phyloP scores from a whole-genome alignment of 305 asterid species.

The Fraxinus dipetala region DNA sequence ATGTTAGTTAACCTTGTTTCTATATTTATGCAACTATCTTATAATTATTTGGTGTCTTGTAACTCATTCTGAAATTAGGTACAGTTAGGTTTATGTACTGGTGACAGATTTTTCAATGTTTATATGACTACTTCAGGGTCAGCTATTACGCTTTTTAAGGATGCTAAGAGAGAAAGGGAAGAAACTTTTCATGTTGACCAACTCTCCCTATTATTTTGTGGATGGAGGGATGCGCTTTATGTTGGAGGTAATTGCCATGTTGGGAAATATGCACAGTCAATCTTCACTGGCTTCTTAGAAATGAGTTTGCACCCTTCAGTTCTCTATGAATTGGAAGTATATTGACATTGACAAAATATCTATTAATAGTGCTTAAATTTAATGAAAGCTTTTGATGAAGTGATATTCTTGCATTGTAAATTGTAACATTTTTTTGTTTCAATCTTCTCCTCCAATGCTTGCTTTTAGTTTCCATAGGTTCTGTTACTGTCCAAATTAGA shows the following conservation, averaged over 20 bases:
- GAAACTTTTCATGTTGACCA: constrained; percentile 88
- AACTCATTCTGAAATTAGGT: constrained; percentile 11
- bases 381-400: not conserved
- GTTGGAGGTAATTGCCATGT: constrained; percentile 64
- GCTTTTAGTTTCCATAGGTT: not conserved
- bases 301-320: not conserved
- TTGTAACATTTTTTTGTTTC: not conserved
- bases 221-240: constrained; percentile 95
- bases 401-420: not conserved
- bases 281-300: constrained; percentile 15
- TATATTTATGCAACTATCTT: constrained; percentile 4
- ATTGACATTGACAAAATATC: not conserved
- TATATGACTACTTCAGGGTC: constrained; percentile 51
- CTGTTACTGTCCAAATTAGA: not conserved
- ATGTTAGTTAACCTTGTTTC: constrained; percentile 25
- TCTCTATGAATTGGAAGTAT: not conserved
- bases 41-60: not conserved
- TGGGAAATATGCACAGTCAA: not conserved
- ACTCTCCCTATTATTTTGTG: constrained; percentile 90
- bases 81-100: not conserved
- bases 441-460: not conserved
- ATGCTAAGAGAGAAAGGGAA: constrained; percentile 84
- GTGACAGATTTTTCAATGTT: constrained; percentile 19
- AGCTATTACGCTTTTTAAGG: constrained; percentile 66
- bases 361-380: not conserved